These are phyloP conservation scores for Boletus pseudo-olivaceus DNA, from an alignment of 768 basidiomycete genomes.

Conservation along the genomic window DNA sequence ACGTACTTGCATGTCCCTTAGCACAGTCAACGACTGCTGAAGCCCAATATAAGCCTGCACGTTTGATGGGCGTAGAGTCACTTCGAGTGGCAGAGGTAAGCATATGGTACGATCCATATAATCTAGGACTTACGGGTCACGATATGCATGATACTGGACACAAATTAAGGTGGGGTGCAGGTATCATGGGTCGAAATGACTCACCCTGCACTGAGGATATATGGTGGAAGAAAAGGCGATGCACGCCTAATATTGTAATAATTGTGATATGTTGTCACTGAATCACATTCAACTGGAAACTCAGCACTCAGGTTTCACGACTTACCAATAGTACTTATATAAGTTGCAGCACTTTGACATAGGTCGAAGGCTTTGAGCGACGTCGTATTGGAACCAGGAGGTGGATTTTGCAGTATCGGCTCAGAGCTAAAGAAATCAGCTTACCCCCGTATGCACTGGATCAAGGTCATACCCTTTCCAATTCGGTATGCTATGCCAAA, in stretches of 20 bases:
- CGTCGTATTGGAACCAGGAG: constrained; percentile 35
- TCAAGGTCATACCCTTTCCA: constrained; percentile 52
- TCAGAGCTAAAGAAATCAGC: constrained; percentile 35
- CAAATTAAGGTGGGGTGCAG: background rate
- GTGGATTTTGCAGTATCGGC: constrained; percentile 42
- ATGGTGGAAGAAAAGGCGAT: constrained; percentile 66
- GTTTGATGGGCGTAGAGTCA: constrained; percentile 67
- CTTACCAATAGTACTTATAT: constrained; percentile 63
- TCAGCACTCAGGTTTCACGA: background rate
- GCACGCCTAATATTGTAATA: constrained; percentile 56
- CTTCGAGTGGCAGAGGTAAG: constrained; percentile 36
- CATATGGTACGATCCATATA: background rate
- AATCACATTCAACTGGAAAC: constrained; percentile 4
- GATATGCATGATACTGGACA: constrained; percentile 71
- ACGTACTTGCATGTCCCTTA: constrained; percentile 67
- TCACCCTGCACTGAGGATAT: constrained; percentile 69
- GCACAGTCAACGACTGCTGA: constrained; percentile 57
- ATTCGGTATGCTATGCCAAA: constrained; percentile 58
- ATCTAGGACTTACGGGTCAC: constrained; percentile 52
- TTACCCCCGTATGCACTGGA: background rate
- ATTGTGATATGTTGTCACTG: constrained; percentile 56
- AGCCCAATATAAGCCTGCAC: constrained; percentile 66
- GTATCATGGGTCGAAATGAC: constrained; percentile 23
- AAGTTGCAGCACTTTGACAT: constrained; percentile 69
- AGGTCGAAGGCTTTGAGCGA: constrained; percentile 71